Evolutionary conservation across 257 asterid species (phyloP).

Genomic region (Verbascum thapsus): DNA sequence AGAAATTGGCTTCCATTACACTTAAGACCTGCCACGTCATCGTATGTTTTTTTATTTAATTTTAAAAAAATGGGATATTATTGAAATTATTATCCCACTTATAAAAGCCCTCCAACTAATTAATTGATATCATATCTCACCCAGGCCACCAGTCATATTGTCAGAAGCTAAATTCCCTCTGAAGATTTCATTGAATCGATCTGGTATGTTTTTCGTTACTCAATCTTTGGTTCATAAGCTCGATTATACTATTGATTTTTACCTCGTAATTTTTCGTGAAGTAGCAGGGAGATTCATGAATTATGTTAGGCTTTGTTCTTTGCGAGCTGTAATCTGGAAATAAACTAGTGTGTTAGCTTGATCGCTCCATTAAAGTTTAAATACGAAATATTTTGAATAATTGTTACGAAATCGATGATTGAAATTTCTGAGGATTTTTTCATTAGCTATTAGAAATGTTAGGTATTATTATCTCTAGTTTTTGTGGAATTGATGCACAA

Average conservation of each 20-base stretch:
- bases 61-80: too few species aligned
- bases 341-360: conserved; percentile 1
- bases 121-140: conserved; percentile 14
- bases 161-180: conserved; percentile 12
- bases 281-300: conserved; percentile 2
- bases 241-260: neutral
- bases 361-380: neutral
- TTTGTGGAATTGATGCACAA: neutral
- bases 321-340: conserved; percentile 27
- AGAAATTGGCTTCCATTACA: too few species aligned
- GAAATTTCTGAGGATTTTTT: neutral
- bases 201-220: conserved; percentile 36
- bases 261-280: neutral
- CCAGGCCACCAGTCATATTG: neutral
- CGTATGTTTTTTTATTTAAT: neutral
- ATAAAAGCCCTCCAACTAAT: conserved; percentile 30
- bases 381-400: neutral
- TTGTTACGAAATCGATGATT: neutral
- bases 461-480: neutral
- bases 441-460: neutral
- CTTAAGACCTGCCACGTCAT: conserved; percentile 32
- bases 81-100: conserved; percentile 8
- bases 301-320: conserved; percentile 6
- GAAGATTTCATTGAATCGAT: conserved; percentile 4
- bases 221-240: neutral